Evolutionary conservation across 495 filamentous ascomycete genomes (phyloP).

Genomic region (Echria macrotheca): DNA sequence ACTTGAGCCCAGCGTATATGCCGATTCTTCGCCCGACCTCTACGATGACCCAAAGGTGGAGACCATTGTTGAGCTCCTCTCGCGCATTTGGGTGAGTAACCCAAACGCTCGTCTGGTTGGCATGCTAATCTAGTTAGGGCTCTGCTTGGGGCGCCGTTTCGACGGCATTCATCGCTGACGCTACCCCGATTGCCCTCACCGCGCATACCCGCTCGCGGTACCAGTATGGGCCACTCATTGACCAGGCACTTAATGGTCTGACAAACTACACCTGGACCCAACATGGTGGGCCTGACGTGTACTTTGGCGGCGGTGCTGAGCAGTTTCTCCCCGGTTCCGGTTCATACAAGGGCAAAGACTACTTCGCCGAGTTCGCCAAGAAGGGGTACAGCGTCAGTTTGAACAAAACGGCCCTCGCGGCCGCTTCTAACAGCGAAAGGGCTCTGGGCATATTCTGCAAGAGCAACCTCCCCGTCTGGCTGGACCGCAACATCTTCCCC

Average conservation of each 20-base stretch:
- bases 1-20: conserved; percentile 50
- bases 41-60: conserved; percentile 76
- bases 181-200: conserved; percentile 63
- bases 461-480: conserved; percentile 62
- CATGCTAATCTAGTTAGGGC: conserved; percentile 21
- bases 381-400: conserved; percentile 58
- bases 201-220: conserved; percentile 60
- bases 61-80: conserved; percentile 66
- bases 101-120: conserved; percentile 7
- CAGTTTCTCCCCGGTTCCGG: conserved; percentile 55
- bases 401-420: conserved; percentile 59
- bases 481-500: conserved; percentile 67
- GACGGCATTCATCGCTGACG: conserved; percentile 67
- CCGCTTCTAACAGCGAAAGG: conserved; percentile 46
- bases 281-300: conserved; percentile 61
- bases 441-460: conserved; percentile 65
- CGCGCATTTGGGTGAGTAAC: conserved; percentile 49
- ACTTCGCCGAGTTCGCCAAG: conserved; percentile 60
- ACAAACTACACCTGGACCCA: conserved; percentile 64
- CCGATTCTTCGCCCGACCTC: conserved; percentile 56
- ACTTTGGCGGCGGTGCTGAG: conserved; percentile 69
- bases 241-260: conserved; percentile 53
- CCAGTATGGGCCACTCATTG: conserved; percentile 58
- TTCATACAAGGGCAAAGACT: conserved; percentile 55
- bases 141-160: conserved; percentile 51